Conservation (phyloP, 192 early-diverging fungal genomes). For the Rhizophagus sp. region DNA sequence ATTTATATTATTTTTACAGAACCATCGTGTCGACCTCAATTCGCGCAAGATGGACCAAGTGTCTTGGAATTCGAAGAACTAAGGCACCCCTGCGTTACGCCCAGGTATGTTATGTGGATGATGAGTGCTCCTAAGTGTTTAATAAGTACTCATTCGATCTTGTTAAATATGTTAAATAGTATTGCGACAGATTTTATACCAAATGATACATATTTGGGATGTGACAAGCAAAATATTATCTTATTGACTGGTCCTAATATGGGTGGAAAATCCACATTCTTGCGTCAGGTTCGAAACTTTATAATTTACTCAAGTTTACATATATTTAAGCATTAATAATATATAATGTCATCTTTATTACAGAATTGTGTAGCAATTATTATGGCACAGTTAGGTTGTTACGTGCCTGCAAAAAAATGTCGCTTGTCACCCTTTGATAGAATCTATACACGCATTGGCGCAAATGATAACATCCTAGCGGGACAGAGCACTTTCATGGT, state of each 20-base stretch:
- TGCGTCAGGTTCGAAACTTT: slow-evolving; percentile 70
- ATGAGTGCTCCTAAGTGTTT: background rate
- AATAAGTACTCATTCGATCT: slow-evolving; percentile 16
- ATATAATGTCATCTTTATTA: background rate
- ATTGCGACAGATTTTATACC: slow-evolving; percentile 83
- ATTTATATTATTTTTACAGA: slow-evolving; percentile 36
- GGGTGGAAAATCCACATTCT: slow-evolving; percentile 97
- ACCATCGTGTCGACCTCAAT: slow-evolving; percentile 84
- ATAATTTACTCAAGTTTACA: background rate
- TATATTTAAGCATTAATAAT: background rate
- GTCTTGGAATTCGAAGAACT: slow-evolving; percentile 84
- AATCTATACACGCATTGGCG: slow-evolving; percentile 97
- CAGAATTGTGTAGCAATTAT: slow-evolving; percentile 90
- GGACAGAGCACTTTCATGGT: slow-evolving; percentile 98
- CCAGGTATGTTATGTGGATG: slow-evolving; percentile 45
- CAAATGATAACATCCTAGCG: slow-evolving; percentile 93
- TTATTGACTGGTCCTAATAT: slow-evolving; percentile 99
- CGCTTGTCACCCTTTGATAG: slow-evolving; percentile 82
- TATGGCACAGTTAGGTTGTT: slow-evolving; percentile 94
- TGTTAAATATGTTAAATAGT: slow-evolving; percentile 2
- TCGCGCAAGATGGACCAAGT: slow-evolving; percentile 66
- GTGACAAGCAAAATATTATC: slow-evolving; percentile 67
- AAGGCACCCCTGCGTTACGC: slow-evolving; percentile 88
- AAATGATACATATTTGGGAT: slow-evolving; percentile 88
- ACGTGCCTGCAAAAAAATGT: slow-evolving; percentile 84